Conservation (phyloP, 2,329 filamentous ascomycete genomes). For the Exserohilum rostratum region DNA sequence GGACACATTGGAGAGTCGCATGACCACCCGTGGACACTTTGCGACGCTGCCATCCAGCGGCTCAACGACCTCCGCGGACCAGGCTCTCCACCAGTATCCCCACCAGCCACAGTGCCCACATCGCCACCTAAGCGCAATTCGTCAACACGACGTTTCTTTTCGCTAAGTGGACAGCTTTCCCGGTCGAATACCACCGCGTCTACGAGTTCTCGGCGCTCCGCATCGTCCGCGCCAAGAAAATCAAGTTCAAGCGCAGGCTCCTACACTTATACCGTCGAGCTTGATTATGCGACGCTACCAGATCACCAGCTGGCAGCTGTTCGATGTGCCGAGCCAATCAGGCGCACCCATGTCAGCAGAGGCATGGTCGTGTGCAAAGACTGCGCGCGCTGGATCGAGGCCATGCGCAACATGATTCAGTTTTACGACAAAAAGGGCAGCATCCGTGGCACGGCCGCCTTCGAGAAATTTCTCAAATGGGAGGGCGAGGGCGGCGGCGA, state of each 20-base stretch:
- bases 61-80: constrained; percentile 36
- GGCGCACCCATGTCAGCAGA: constrained; percentile 30
- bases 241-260: constrained; percentile 22
- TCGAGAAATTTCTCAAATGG: constrained; percentile 38
- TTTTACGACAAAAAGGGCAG: constrained; percentile 40
- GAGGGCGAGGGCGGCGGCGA: constrained; percentile 26
- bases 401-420: constrained; percentile 41
- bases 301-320: constrained; percentile 34
- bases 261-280: constrained; percentile 9
- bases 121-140: constrained; percentile 27
- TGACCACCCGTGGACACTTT: constrained; percentile 37
- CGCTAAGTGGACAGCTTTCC: constrained; percentile 31
- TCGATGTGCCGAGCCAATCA: constrained; percentile 23
- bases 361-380: constrained; percentile 39
- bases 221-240: constrained; percentile 13
- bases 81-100: constrained; percentile 34
- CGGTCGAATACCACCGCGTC: constrained; percentile 29
- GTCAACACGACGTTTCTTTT: constrained; percentile 35
- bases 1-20: constrained; percentile 41
- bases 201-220: constrained; percentile 21
- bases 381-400: constrained; percentile 33
- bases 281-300: constrained; percentile 32
- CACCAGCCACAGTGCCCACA: constrained; percentile 13
- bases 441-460: constrained; percentile 37
- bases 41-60: constrained; percentile 28